A percentile compares a stretch with the other conserved stretches of the same genome.
These are phyloP conservation scores for Globisporangium canariense DNA, from an alignment of 352 stramenopile genomes.

Conservation along the genomic window DNA sequence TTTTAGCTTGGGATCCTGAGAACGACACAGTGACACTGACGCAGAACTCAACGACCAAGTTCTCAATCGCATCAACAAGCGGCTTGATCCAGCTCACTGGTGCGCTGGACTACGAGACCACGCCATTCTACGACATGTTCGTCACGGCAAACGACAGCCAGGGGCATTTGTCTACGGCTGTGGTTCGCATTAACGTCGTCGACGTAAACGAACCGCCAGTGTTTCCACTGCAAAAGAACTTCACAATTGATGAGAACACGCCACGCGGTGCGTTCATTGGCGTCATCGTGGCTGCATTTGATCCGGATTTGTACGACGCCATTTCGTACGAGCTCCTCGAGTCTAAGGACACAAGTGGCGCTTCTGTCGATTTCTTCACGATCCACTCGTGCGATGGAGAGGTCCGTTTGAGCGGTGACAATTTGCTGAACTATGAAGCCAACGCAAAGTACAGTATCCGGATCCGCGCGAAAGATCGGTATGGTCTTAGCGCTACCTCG, in stretches of 20 bases:
- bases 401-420: slow-evolving; percentile 31
- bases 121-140: slow-evolving; percentile 7
- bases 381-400: slow-evolving; percentile 57
- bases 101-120: slow-evolving; percentile 5
- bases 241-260: slow-evolving; percentile 39
- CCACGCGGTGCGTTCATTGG: slow-evolving; percentile 32
- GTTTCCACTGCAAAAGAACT: slow-evolving; percentile 26
- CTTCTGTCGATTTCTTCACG: slow-evolving; percentile 44
- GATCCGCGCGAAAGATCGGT: slow-evolving; percentile 42
- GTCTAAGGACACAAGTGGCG: slow-evolving; percentile 22
- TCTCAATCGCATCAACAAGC: slow-evolving; percentile 21
- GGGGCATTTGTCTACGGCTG: not conserved
- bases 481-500: slow-evolving; percentile 28
- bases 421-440: slow-evolving; percentile 35
- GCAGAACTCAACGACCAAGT: slow-evolving; percentile 25
- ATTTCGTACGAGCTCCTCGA: slow-evolving; percentile 36
- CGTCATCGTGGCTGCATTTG: slow-evolving; percentile 27
- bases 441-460: slow-evolving; percentile 26
- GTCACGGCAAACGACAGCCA: not conserved
- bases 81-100: slow-evolving; percentile 1
- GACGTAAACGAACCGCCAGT: slow-evolving; percentile 49
- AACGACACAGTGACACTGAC: slow-evolving; percentile 43
- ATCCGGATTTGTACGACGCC: slow-evolving; percentile 47
- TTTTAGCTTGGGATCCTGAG: slow-evolving; percentile 56
- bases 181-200: slow-evolving; percentile 35